phyloP scores from a whole-genome alignment of 2,329 filamentous ascomycete species.

The Phyllosticta paracitricarpa region DNA sequence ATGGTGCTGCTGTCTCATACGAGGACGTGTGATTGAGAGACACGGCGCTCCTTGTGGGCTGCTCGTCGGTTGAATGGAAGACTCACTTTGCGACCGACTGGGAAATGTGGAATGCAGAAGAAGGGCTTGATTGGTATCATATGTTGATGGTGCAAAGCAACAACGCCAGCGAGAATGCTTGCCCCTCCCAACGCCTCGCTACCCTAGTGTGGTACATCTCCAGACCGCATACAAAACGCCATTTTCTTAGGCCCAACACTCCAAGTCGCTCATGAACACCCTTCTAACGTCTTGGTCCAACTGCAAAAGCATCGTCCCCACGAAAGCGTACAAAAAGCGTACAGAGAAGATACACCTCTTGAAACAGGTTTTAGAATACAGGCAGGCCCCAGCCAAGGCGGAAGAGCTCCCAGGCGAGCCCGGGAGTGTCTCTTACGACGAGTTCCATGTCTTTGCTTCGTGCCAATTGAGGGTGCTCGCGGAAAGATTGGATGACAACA shows the following conservation, averaged over 20 bases:
- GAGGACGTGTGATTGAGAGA: too few species aligned
- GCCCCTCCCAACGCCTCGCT: not conserved
- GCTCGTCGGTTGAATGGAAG: too few species aligned
- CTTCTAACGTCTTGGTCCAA: not conserved
- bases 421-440: conserved; percentile 35
- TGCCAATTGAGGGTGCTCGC: conserved; percentile 35
- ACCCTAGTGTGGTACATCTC: not conserved
- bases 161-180: not conserved
- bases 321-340: too few species aligned
- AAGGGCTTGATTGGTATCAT: not conserved
- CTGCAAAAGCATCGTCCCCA: too few species aligned
- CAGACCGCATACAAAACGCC: too few species aligned
- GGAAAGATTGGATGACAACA: conserved; percentile 38
- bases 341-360: not conserved
- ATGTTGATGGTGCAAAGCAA: not conserved
- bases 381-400: conserved; percentile 38
- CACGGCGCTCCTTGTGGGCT: too few species aligned
- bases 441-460: conserved; percentile 36
- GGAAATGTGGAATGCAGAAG: not conserved
- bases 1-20: too few species aligned
- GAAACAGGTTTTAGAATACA: conserved; percentile 15
- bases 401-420: conserved; percentile 39
- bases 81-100: too few species aligned
- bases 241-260: too few species aligned
- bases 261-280: not conserved